phyloP scores from a whole-genome alignment of 805 yeast genomes.

The Cyberlindnera mrakii region DNA sequence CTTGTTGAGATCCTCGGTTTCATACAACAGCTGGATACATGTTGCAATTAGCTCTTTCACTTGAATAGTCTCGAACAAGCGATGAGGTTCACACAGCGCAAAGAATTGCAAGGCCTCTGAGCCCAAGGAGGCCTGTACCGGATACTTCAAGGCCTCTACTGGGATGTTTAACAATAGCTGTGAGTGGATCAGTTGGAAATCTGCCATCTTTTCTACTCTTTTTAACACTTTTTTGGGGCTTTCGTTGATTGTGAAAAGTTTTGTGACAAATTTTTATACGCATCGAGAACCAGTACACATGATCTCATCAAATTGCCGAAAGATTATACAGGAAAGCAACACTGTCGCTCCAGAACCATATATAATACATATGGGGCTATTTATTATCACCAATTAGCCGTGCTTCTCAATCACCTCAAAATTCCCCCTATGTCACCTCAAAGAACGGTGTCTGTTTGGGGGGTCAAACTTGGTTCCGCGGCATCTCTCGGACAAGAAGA shows the following conservation, averaged over 20 bases:
- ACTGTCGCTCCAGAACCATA: too few species aligned
- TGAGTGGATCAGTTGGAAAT: conserved; percentile 5
- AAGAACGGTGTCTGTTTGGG: too few species aligned
- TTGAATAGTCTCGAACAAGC: not conserved
- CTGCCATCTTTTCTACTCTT: not conserved
- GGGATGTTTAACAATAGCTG: conserved; percentile 10
- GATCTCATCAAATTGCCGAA: too few species aligned
- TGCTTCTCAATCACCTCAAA: too few species aligned
- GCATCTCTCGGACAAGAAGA: too few species aligned
- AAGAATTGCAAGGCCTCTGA: not conserved
- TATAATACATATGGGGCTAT: too few species aligned
- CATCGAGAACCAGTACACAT: too few species aligned
- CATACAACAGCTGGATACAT: not conserved
- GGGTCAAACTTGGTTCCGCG: too few species aligned
- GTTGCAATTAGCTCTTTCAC: not conserved
- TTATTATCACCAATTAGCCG: too few species aligned
- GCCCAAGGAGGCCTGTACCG: not conserved
- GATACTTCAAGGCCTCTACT: conserved; percentile 2
- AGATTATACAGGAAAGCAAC: too few species aligned
- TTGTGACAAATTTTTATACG: not conserved
- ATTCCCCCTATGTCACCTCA: too few species aligned
- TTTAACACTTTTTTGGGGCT: not conserved
- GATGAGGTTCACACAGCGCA: conserved; percentile 1
- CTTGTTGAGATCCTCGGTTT: conserved; percentile 3
- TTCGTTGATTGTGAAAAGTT: not conserved